phyloP scores from a whole-genome alignment of 2,329 filamentous ascomycete species.

The Calonectria pseudoturangicola region DNA sequence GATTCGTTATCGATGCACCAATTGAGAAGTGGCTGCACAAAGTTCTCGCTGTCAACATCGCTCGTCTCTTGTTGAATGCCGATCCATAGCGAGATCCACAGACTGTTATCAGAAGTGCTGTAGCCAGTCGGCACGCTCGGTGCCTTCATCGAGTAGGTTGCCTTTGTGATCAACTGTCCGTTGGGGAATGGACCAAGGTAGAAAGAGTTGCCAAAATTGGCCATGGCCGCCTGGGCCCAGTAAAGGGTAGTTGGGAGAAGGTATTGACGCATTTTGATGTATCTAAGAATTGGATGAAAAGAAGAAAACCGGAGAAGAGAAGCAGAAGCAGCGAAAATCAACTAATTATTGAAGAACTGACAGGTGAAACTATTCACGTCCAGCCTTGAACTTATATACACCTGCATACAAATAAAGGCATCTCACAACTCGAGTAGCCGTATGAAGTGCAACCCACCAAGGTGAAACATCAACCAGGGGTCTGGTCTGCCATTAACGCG shows the following conservation, averaged over 20 bases:
- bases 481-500: background rate
- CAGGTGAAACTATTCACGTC: background rate
- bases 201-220: conserved; percentile 17
- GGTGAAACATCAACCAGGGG: conserved; percentile 9
- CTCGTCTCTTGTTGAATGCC: background rate
- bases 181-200: conserved; percentile 16
- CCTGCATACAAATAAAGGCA: too few species aligned
- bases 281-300: background rate
- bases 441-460: background rate
- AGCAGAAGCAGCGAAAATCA: too few species aligned
- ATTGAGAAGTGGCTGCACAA: conserved; percentile 13
- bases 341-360: background rate
- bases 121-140: conserved; percentile 3
- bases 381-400: background rate
- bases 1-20: conserved; percentile 17
- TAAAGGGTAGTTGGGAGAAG: background rate
- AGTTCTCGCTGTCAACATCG: conserved; percentile 11
- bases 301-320: background rate
- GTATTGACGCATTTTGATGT: conserved; percentile 4
- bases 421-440: background rate
- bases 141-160: conserved; percentile 14
- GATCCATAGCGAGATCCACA: conserved; percentile 1
- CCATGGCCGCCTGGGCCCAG: conserved; percentile 2
- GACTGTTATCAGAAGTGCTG: conserved; percentile 5
- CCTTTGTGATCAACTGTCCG: conserved; percentile 7